A percentile compares a stretch with the other conserved stretches of the same genome.
These are phyloP conservation scores for Gnaphalium uliginosum DNA, from an alignment of 129 eudicot species.

Conservation along the genomic window DNA sequence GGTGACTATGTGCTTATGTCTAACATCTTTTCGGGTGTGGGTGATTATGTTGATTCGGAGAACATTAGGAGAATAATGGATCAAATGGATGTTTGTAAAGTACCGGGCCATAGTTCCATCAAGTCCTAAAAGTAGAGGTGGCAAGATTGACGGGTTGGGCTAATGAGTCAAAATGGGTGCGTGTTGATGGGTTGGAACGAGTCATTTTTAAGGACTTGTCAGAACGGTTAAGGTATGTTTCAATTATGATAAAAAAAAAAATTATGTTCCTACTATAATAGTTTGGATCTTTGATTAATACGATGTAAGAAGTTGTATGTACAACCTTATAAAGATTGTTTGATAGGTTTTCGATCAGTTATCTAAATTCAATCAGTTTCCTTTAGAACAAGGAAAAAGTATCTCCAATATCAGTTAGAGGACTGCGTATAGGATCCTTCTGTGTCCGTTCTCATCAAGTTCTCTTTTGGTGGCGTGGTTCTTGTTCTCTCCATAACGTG, in stretches of 20 bases:
- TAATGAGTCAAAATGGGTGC: not conserved
- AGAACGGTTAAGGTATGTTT: not conserved
- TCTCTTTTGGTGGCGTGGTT: not conserved
- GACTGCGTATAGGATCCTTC: not conserved
- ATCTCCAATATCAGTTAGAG: not conserved
- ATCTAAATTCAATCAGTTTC: not conserved
- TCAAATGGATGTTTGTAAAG: slow-evolving; percentile 43
- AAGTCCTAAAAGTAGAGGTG: slow-evolving; percentile 10
- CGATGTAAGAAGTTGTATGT: not conserved
- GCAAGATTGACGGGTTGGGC: not conserved
- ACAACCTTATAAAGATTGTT: not conserved
- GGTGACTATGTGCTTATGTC: slow-evolving; percentile 83
- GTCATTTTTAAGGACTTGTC: not conserved
- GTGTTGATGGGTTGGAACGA: not conserved
- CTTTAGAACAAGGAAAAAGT: not conserved
- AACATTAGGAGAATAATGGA: slow-evolving; percentile 58
- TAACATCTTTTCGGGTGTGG: slow-evolving; percentile 52
- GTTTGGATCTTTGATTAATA: not conserved
- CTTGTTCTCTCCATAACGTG: too few species aligned
- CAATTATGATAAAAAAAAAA: not conserved
- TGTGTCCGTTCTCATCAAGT: not conserved
- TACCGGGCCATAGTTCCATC: slow-evolving; percentile 46
- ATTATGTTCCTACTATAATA: not conserved
- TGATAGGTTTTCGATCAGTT: too few species aligned
- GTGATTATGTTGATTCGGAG: slow-evolving; percentile 58